Conservation (phyloP, 192 early-diverging fungal genomes). For the Chytriomyces sp. region DNA sequence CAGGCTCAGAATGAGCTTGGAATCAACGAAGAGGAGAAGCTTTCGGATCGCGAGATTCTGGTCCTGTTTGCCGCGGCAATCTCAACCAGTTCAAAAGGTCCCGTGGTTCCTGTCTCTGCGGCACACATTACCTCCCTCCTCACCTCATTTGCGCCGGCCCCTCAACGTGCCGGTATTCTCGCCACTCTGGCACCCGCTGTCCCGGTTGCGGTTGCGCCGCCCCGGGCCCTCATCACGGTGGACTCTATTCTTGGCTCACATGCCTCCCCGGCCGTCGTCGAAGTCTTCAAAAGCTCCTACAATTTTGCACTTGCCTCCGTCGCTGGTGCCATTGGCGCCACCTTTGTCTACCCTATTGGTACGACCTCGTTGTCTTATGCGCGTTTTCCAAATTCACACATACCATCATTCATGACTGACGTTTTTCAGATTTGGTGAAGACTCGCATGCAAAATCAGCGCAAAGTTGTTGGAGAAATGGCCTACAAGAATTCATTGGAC, state of each 20-base stretch:
- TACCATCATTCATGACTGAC: too few species aligned
- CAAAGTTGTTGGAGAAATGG: constrained; percentile 79
- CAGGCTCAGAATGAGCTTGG: neutral
- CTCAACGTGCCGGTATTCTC: too few species aligned
- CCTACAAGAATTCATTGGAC: constrained; percentile 95
- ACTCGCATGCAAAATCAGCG: constrained; percentile 99
- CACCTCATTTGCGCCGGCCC: too few species aligned
- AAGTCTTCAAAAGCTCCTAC: constrained; percentile 61
- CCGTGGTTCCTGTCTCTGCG: too few species aligned
- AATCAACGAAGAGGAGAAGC: neutral
- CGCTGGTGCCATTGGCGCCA: constrained; percentile 92
- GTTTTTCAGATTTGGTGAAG: constrained; percentile 82
- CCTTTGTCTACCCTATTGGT: constrained; percentile 91
- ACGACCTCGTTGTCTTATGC: neutral
- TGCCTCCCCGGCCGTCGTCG: constrained; percentile 38
- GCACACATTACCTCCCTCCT: too few species aligned
- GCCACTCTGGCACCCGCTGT: neutral
- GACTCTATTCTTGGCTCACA: constrained; percentile 8
- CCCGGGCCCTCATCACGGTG: neutral
- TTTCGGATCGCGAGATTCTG: neutral
- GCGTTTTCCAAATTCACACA: neutral
- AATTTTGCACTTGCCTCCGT: constrained; percentile 83
- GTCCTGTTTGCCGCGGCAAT: neutral
- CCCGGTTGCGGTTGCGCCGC: neutral
- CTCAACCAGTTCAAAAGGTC: neutral